phyloP scores from a whole-genome alignment of 257 asterid species.

The Petunia axillaris region DNA sequence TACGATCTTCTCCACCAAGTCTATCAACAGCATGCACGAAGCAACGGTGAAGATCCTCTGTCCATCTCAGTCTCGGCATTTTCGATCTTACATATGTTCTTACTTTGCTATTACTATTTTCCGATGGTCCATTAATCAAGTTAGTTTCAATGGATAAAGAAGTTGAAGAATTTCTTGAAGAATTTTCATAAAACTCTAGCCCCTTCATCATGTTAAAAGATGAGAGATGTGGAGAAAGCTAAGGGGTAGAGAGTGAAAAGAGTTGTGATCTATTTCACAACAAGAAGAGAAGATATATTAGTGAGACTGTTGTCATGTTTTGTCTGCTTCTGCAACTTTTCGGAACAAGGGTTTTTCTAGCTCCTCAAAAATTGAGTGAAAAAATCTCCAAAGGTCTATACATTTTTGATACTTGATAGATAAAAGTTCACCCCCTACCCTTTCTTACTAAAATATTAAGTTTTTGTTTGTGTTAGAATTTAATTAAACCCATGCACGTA shows the following conservation, averaged over 20 bases:
- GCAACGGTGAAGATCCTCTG: constrained; percentile 63
- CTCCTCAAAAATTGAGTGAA: too few species aligned
- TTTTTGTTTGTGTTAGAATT: too few species aligned
- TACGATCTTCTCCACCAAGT: constrained; percentile 78
- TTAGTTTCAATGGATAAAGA: constrained; percentile 29
- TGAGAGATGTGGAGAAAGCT: not conserved
- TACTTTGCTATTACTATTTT: constrained; percentile 24
- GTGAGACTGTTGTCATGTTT: constrained; percentile 46
- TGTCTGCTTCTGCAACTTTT: constrained; percentile 65
- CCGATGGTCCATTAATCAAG: constrained; percentile 25
- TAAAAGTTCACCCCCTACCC: too few species aligned
- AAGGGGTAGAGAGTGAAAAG: not conserved
- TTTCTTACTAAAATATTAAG: too few species aligned
- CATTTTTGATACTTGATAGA: too few species aligned
- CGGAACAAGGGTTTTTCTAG: constrained; percentile 11
- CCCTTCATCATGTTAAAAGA: constrained; percentile 1
- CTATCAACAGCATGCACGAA: constrained; percentile 65
- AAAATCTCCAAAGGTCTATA: too few species aligned
- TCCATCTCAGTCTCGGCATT: constrained; percentile 68
- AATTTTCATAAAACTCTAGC: not conserved
- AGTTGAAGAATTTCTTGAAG: constrained; percentile 28
- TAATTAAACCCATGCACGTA: too few species aligned
- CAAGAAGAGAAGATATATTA: constrained; percentile 52
- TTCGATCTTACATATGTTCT: constrained; percentile 68
- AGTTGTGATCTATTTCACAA: constrained; percentile 37